Evolutionary conservation across 192 early-diverging fungal species (phyloP).

Genomic region (Pilaira anomala): DNA sequence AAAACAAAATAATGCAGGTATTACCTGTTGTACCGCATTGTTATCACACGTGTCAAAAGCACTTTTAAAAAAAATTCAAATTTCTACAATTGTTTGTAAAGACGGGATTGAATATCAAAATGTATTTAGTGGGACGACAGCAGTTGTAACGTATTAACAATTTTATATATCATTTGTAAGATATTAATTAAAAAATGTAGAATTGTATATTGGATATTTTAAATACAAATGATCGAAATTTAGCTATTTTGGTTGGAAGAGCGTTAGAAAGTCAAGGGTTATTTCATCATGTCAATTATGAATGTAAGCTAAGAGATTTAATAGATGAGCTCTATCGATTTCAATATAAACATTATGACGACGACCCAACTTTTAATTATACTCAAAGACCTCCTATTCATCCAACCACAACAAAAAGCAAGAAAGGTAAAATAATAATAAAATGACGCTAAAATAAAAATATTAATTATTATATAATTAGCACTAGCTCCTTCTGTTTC

Average conservation of each 20-base stretch:
- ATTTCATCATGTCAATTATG: constrained; percentile 87
- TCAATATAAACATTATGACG: constrained; percentile 18
- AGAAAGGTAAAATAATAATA: neutral
- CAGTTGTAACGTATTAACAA: constrained; percentile 55
- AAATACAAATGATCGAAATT: constrained; percentile 77
- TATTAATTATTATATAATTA: constrained; percentile 41
- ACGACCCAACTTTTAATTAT: neutral
- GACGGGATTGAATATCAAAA: constrained; percentile 79
- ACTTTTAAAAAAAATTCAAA: constrained; percentile 53
- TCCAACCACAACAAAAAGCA: neutral
- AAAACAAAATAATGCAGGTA: neutral
- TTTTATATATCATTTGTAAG: neutral
- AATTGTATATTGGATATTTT: constrained; percentile 67
- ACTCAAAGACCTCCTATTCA: neutral
- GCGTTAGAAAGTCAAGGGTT: constrained; percentile 85
- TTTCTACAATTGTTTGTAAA: constrained; percentile 56
- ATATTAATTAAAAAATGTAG: constrained; percentile 1
- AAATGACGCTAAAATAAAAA: neutral
- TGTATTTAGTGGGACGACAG: constrained; percentile 67
- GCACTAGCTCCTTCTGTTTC: neutral
- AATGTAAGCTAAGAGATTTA: constrained; percentile 80
- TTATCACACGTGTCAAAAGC: constrained; percentile 65
- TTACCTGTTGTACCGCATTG: constrained; percentile 68
- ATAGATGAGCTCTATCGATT: constrained; percentile 82
- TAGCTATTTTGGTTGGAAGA: constrained; percentile 81